Conservation (phyloP, 1,139 yeast species). For the Hanseniaspora sp. region DNA sequence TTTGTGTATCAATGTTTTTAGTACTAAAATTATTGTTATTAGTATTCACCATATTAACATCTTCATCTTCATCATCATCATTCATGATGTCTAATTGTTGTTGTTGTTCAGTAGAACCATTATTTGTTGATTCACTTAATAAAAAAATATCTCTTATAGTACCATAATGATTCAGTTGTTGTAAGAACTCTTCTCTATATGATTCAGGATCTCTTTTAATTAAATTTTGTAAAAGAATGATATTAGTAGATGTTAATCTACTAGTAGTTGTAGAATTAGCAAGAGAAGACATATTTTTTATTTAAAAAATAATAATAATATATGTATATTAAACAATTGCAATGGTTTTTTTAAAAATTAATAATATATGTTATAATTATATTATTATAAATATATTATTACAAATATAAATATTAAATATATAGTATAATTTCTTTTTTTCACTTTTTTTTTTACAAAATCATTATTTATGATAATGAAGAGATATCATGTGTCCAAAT, state of each 20-base stretch:
- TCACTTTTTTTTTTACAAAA: no score
- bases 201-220: slow-evolving; percentile 91
- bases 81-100: slow-evolving; percentile 22
- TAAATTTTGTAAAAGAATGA: slow-evolving; percentile 79
- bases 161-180: slow-evolving; percentile 86
- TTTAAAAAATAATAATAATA: no score
- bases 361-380: no score
- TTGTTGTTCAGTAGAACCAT: slow-evolving; percentile 17
- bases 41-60: slow-evolving; percentile 2
- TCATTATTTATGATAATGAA: no score
- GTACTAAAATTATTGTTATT: slow-evolving; percentile 17
- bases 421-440: no score
- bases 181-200: slow-evolving; percentile 82
- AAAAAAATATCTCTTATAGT: slow-evolving; percentile 78
- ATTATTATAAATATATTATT: no score
- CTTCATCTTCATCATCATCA: slow-evolving; percentile 18
- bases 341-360: no score
- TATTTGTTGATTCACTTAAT: slow-evolving; percentile 33
- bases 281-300: slow-evolving; percentile 2
- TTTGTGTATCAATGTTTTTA: slow-evolving; percentile 42
- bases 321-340: no score
- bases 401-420: no score
- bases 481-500: no score
- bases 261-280: slow-evolving; percentile 13
- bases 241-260: slow-evolving; percentile 47